Base-by-base conservation (phyloP, 768 basidiomycete species). In the Tricholoma sp. region DNA sequence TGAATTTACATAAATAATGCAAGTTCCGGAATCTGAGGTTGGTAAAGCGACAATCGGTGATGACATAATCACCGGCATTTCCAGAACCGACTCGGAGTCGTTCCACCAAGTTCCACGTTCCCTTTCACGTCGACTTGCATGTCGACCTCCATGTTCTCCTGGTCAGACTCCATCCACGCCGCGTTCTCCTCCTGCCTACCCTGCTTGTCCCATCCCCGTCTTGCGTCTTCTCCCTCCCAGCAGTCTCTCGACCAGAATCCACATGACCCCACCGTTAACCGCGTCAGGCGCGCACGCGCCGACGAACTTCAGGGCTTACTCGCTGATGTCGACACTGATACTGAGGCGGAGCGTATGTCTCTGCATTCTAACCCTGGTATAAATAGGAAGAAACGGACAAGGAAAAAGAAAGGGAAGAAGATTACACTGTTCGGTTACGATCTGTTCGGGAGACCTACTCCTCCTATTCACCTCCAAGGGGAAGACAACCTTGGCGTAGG, bases 381-480 rank as follows among this genome's bases (percentile, higher is more conserved):
- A 6, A 61, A 68, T 60, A 62, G 69, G 59, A 59, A 61, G 20
- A 50, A 61, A 28, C 60, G 56, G 12, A 67, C 61, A 47, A 68
- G 62, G 61, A 58, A 69, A 67, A 61, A 68, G 59, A 41, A 65
- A 56, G 62, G 66, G 59, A 69, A 74, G 56, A 63, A 58, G 28
- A 80, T 88, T 61, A 80, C 77, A 8, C 63, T 90, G 8, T 88
- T 88, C 57, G 88, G 88, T 6, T 87, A 73, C 59, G 74, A 84
- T 52, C 74, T 88, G 2, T 88, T 90, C 59, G 88, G 88, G n/a
- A 75, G 75, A 18, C 58, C 57, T 9, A 60, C 66, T 17, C 75
- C 76, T 6, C 76, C 83, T 47, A 82, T 89, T 51, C 79, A 81
- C 45, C 76, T 87, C n/a, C 74, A 80, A 0, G 81, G 81, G 33